Evolutionary conservation across 495 filamentous ascomycete species (phyloP), one percentile per base, ranked within the genome.

Genomic region (Xylaria intraflava): DNA sequence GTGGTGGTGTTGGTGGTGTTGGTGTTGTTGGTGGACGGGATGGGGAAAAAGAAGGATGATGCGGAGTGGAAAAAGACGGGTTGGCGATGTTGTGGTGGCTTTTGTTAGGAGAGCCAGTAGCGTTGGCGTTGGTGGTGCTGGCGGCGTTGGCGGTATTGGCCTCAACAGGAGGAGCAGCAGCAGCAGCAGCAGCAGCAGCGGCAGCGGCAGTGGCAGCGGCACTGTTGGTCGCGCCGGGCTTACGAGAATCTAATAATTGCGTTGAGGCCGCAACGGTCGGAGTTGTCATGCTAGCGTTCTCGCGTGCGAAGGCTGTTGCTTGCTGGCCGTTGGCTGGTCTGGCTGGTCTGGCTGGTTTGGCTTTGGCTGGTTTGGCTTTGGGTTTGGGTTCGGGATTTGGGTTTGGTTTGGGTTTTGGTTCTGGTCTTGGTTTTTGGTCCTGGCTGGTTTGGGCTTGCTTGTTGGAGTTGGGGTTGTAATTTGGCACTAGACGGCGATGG

Each of bases 201-300:
- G 38, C 31, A 26, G 20, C 17, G 17, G 20, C 24, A 20, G 12
- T 43, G 20, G 41, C 17, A 20, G 41, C 23, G 20, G 41, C 24
- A 9, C 9, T 16, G 20, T 10, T 29, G 45, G 24, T 36, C 12
- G 52, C n/a, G 49, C 61, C 51, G 59, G 64, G 64, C 64, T 64
- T 59, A 66, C 59, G 61, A 62, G 64, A 66, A 62, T 66, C 61
- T 64, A 66, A 59, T 48, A 66, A 59, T 48, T 62, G 58, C 41
- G 53, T 64, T 40, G 58, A 56, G 36, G 61, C 44, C 58, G 64
- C 55, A 51, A 60, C 46, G 42, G 58, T 64, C 57, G 62, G 62
- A 60, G 62, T 58, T 49, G 60, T 61, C 49, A 49, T 52, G 52
- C 53, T 56, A 46, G 51, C 53, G 48, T 35, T 44, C 26, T 43